Conservation (phyloP, 2,329 filamentous ascomycete species). For the Peltaster fructicola region DNA sequence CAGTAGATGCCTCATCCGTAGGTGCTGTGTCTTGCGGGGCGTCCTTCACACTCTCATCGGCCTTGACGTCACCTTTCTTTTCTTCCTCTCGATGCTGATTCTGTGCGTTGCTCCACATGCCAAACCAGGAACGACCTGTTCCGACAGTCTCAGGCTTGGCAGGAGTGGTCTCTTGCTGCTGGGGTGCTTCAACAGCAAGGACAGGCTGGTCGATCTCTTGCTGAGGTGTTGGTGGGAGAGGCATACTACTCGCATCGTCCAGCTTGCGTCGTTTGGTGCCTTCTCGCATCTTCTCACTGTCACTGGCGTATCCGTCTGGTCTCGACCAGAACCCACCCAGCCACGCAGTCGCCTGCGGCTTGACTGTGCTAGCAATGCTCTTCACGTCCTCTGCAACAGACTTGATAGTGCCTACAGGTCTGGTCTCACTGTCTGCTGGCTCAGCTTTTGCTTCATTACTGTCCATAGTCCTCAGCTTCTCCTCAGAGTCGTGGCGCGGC, state of each 20-base stretch:
- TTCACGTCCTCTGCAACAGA: slow-evolving; percentile 8
- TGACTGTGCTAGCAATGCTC: slow-evolving; percentile 7
- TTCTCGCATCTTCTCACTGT: slow-evolving; percentile 21
- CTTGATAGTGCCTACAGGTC: too few species aligned
- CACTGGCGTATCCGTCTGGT: slow-evolving; percentile 27
- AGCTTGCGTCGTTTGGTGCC: slow-evolving; percentile 11
- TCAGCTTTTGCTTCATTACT: slow-evolving; percentile 10
- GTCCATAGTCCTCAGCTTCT: slow-evolving; percentile 10
- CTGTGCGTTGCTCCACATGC: slow-evolving; percentile 30
- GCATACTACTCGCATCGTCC: slow-evolving; percentile 23
- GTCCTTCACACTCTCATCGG: slow-evolving; percentile 9
- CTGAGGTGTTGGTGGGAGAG: slow-evolving; percentile 20
- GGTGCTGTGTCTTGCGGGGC: slow-evolving; percentile 6
- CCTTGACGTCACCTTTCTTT: too few species aligned
- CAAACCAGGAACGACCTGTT: slow-evolving; percentile 33
- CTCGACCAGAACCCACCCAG: slow-evolving; percentile 32
- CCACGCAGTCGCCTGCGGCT: slow-evolving; percentile 20
- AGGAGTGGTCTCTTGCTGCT: too few species aligned
- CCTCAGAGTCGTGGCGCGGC: slow-evolving; percentile 10
- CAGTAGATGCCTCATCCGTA: slow-evolving; percentile 5
- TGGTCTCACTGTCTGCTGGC: slow-evolving; percentile 3
- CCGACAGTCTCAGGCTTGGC: too few species aligned
- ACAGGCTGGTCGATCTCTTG: slow-evolving; percentile 5
- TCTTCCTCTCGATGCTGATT: too few species aligned
- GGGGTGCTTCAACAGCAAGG: too few species aligned